A percentile compares a stretch with the other conserved stretches of the same genome.
These are phyloP conservation scores for Blumeria hordei DNA, from an alignment of 2,329 filamentous ascomycete species.

Conservation along the genomic window DNA sequence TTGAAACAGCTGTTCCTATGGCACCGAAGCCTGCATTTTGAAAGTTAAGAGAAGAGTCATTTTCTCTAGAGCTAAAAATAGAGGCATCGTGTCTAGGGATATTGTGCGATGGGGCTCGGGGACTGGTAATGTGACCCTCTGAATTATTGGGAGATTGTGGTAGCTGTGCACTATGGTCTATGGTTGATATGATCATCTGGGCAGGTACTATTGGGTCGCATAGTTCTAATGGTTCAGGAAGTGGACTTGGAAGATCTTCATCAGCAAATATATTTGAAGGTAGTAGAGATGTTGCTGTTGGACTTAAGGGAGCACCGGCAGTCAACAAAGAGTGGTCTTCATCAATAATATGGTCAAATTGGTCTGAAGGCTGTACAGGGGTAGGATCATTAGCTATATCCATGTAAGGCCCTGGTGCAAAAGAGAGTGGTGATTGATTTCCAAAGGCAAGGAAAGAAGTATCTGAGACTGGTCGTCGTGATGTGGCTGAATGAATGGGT, in stretches of 20 bases:
- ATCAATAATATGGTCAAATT: constrained; percentile 27
- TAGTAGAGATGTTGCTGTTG: constrained; percentile 48
- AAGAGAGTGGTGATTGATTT: constrained; percentile 22
- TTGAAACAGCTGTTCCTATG: constrained; percentile 11
- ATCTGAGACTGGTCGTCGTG: constrained; percentile 13
- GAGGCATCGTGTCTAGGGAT: constrained; percentile 24
- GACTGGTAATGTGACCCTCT: constrained; percentile 33
- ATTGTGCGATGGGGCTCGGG: constrained; percentile 33
- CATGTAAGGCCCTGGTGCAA: constrained; percentile 25
- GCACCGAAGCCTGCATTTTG: constrained; percentile 11
- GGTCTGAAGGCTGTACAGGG: constrained; percentile 13
- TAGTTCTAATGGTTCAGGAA: constrained; percentile 8
- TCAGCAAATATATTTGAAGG: constrained; percentile 42
- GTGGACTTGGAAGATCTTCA: constrained; percentile 27
- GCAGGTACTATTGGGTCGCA: constrained; percentile 14
- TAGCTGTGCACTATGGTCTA: constrained; percentile 27
- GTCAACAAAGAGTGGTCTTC: constrained; percentile 35
- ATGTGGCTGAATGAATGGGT: constrained; percentile 13
- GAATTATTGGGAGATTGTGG: constrained; percentile 34
- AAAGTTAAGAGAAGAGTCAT: constrained; percentile 12
- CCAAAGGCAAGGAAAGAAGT: constrained; percentile 17
- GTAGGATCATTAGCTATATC: constrained; percentile 13
- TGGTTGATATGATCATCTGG: constrained; percentile 17
- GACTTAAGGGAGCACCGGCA: constrained; percentile 47
- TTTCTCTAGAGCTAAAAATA: constrained; percentile 8